Base-by-base conservation (phyloP, 2,329 filamentous ascomycete species). In the Decorospora gaudefroyi region DNA sequence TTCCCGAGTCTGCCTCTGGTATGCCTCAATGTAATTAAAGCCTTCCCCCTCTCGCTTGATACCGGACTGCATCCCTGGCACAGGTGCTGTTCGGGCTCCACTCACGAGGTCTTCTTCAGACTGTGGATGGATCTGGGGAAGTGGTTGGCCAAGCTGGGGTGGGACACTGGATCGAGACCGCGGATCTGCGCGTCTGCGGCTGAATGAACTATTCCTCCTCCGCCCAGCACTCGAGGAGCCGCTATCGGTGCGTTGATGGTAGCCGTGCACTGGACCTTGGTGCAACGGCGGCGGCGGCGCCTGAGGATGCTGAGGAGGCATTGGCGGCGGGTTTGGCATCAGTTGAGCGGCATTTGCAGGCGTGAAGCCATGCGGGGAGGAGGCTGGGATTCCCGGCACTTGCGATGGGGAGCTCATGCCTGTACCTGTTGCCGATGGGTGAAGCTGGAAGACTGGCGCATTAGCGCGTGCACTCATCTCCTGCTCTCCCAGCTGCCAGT, bases 391-490 rank as follows among this genome's bases (percentile, higher is more conserved):
- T 19, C 49, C 54, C 35, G 60, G 54, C 25, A 51, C 49, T 30
- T 63, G 53, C 19, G 62, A 66, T 29, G 65, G 65, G 11, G 66
- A 68, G 46, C 56, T 57, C 27, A 60, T 57, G 27, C 61, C 62
- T 37, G 59, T 66, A 27, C 51, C 53, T 11, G 65, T 70, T 37
- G 67, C 67, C 37, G 67, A 69, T 21, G 65, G 63, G 44, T 69
- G 63, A 22, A 76, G 76, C 62, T 85, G 78, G 71, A 96, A 96
- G 1, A 92, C 90, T 6, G 88, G 85, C 25, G 93, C 90, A 30
- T 93, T 93, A 28, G 92, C 92, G 46, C 92, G 86, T 49, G 87
- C 83, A 33, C 91, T 91, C 90, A 99, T 97, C 61, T 97, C 93
- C 59, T 85, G 78, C 69, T 96, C 90, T 51, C 92, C 92, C 42